A percentile compares a stretch with the other conserved stretches of the same genome.
Conservation (phyloP, 768 basidiomycete species). For the Lactifluus pinguis region DNA sequence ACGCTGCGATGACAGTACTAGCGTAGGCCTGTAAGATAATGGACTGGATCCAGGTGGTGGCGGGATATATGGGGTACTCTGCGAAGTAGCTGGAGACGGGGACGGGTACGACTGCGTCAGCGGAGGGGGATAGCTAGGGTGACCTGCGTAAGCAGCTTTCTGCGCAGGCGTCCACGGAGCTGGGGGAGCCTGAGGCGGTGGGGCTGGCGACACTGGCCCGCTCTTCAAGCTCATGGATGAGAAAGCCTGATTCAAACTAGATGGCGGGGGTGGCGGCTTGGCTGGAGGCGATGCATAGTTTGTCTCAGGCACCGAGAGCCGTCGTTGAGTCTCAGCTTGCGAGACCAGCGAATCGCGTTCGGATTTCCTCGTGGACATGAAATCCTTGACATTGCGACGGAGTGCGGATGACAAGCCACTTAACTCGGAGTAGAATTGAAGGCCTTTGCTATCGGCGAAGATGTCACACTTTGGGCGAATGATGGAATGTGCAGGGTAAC, state of each 20-base stretch:
- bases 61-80: constrained; percentile 11
- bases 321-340: constrained; percentile 64
- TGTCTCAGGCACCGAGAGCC: constrained; percentile 34
- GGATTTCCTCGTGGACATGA: constrained; percentile 48
- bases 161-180: constrained; percentile 22
- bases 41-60: constrained; percentile 22
- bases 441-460: constrained; percentile 55
- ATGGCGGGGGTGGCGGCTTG: constrained; percentile 24
- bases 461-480: constrained; percentile 11
- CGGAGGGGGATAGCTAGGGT: constrained; percentile 10
- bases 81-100: constrained; percentile 13
- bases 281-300: constrained; percentile 29
- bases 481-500: constrained; percentile 27
- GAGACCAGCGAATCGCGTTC: constrained; percentile 64
- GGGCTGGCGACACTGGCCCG: constrained; percentile 26
- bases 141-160: constrained; percentile 4
- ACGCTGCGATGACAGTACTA: constrained; percentile 22
- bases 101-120: constrained; percentile 8
- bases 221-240: constrained; percentile 45
- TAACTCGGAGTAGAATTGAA: constrained; percentile 83
- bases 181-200: constrained; percentile 22
- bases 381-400: constrained; percentile 47
- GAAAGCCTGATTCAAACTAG: constrained; percentile 41
- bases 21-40: constrained; percentile 13
- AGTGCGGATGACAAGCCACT: constrained; percentile 53